Evolutionary conservation across 768 basidiomycete genomes (phyloP).

Genomic region (Tephrocybe sp.): DNA sequence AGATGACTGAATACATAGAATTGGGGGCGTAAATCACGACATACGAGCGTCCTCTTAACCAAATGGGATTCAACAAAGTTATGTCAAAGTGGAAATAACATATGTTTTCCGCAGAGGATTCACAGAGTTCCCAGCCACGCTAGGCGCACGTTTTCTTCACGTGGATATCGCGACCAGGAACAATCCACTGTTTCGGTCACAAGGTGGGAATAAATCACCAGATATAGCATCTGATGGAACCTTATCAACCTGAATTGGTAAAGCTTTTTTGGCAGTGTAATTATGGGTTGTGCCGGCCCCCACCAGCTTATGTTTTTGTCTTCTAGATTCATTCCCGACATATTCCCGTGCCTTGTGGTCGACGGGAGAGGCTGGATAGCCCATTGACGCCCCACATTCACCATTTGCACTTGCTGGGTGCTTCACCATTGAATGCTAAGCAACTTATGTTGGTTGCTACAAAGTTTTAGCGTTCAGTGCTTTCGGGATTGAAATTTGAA

Average conservation of each 20-base stretch:
- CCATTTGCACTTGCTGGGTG: neutral
- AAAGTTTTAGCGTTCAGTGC: no score
- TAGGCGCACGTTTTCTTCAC: slow-evolving; percentile 17
- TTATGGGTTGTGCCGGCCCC: slow-evolving; percentile 9
- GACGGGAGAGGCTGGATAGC: no score
- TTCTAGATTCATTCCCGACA: slow-evolving; percentile 20
- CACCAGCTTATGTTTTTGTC: slow-evolving; percentile 17
- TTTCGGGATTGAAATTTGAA: no score
- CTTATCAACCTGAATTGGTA: slow-evolving; percentile 19
- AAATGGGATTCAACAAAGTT: no score
- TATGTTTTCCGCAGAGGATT: neutral
- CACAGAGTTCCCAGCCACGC: neutral
- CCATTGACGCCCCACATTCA: neutral
- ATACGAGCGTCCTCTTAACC: no score
- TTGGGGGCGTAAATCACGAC: no score
- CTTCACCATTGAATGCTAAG: neutral
- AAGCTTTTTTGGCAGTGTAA: slow-evolving; percentile 20
- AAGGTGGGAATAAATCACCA: slow-evolving; percentile 24
- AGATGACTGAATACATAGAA: no score
- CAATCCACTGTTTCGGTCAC: slow-evolving; percentile 25
- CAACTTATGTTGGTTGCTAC: no score
- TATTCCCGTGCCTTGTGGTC: slow-evolving; percentile 17
- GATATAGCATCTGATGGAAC: slow-evolving; percentile 11
- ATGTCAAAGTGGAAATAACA: no score
- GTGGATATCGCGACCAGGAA: slow-evolving; percentile 31